These are phyloP conservation scores for Teratosphaeria viscida DNA, from an alignment of 2,329 filamentous ascomycete genomes.

Conservation along the genomic window DNA sequence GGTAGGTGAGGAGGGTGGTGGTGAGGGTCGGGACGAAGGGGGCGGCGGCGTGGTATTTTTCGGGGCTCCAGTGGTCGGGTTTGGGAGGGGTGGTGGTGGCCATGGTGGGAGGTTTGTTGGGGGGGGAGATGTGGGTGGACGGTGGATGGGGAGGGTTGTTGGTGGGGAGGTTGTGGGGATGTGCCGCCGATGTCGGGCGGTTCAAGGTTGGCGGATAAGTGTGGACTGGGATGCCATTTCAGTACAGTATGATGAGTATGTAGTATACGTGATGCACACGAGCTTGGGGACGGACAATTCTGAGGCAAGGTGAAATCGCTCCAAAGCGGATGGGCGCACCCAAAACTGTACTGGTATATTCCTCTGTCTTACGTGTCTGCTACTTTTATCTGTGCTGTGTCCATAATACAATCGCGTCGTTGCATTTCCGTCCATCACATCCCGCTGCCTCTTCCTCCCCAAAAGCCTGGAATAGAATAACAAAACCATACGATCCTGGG, in stretches of 20 bases:
- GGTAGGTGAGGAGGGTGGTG: slow-evolving; percentile 27
- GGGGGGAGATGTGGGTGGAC: too few species aligned
- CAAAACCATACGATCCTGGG: neutral
- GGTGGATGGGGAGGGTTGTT: too few species aligned
- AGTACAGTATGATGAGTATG: neutral
- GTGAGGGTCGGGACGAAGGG: slow-evolving; percentile 34
- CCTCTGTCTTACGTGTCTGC: neutral
- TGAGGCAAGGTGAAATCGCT: neutral
- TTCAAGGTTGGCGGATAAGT: too few species aligned
- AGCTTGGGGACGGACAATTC: neutral
- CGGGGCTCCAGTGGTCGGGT: slow-evolving; percentile 22
- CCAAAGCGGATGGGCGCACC: too few species aligned
- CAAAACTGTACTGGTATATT: too few species aligned
- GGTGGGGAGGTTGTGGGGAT: too few species aligned
- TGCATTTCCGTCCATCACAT: neutral
- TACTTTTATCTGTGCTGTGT: neutral
- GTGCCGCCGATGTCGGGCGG: too few species aligned
- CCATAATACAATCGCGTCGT: neutral
- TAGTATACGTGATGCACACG: neutral
- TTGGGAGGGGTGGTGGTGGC: too few species aligned
- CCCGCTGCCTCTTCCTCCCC: neutral
- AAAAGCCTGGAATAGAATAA: neutral
- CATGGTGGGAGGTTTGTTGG: too few species aligned
- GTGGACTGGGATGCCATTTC: slow-evolving; percentile 3
- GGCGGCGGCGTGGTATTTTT: slow-evolving; percentile 27